Evolutionary conservation across 2,329 filamentous ascomycete species (phyloP), one percentile per base, ranked within the genome.

Genomic region (Curvularia hawaiiensis): DNA sequence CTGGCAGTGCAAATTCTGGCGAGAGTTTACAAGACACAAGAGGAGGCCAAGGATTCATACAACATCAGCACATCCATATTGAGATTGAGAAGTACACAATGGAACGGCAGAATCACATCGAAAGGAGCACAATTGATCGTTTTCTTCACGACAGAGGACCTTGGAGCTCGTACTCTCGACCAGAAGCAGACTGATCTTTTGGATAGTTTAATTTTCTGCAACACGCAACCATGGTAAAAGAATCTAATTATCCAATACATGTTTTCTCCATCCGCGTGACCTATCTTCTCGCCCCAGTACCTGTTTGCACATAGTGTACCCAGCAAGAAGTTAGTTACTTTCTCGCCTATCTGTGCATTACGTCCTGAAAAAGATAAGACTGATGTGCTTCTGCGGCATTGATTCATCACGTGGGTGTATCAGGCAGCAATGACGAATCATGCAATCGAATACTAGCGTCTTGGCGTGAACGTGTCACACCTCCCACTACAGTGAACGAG

Each of bases 111-210:
- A 14, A 4, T n/a, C 20, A 33, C 11, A 18, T 33, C 8, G 18
- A 26, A 2, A 43, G 35, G 31, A 38, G 44, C 12, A 31, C 59
- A n/a, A 58, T 65, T 44, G 54, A 60, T 35, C 41, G 54, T 14
- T 66, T 65, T 20, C 54, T 65, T 9, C 3, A 14, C 22, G 60
- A 60, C 33, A 22, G 1, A 18, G 62, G 60, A 20, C 54, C 64
- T 18, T 64, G 62, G 57, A 50, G 39, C 39, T 33, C 54, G n/a
- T 24, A 4, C 18, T 39, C 43, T 30, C 22, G 11, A n/a, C 11
- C 10, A 38, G 22, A 30, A n/a, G 20, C 12, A 12, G 1, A 28
- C 33, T 11, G 3, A 16, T 30, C 35, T 22, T n/a, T 33, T 18
- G 18, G 14, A 33, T 30, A 5, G 5, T 26, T 18, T 12, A n/a